Evolutionary conservation across 1,284 basidiomycete genomes (phyloP).

Genomic region (Ustilago loliicola): DNA sequence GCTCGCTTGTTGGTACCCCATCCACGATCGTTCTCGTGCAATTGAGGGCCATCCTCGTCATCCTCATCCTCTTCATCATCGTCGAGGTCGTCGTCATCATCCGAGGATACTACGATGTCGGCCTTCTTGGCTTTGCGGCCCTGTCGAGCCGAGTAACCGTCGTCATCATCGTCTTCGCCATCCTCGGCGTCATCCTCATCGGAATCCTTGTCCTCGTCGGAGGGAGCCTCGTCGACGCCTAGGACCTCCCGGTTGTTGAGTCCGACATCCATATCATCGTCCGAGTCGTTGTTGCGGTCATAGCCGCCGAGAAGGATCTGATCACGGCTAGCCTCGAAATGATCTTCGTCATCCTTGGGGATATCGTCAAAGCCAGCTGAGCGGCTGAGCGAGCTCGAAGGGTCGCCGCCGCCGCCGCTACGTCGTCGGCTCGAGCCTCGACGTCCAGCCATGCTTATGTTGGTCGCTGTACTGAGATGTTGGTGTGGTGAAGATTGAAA

Average conservation of each 20-base stretch:
- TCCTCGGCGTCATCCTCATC: constrained; percentile 38
- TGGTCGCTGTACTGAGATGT: background rate
- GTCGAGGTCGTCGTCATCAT: constrained; percentile 48
- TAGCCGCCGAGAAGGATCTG: constrained; percentile 78
- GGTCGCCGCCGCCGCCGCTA: constrained; percentile 22
- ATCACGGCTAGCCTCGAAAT: constrained; percentile 74
- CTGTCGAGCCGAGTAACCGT: constrained; percentile 51
- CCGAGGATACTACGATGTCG: constrained; percentile 36
- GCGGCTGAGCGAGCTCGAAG: constrained; percentile 35
- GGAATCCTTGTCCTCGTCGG: constrained; percentile 54
- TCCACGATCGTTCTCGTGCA: constrained; percentile 73
- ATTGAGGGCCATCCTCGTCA: constrained; percentile 71
- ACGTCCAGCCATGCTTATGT: constrained; percentile 38
- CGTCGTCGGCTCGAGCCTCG: constrained; percentile 26
- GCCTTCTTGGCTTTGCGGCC: constrained; percentile 32
- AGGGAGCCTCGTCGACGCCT: constrained; percentile 55
- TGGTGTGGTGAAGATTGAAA: constrained; percentile 9
- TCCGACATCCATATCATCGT: constrained; percentile 56
- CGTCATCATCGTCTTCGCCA: constrained; percentile 70
- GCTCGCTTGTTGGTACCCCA: constrained; percentile 68
- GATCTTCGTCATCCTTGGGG: constrained; percentile 62
- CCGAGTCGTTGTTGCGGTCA: constrained; percentile 41
- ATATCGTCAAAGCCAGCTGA: constrained; percentile 56
- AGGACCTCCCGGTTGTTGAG: constrained; percentile 62
- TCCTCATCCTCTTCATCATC: constrained; percentile 78